Evolutionary conservation across 345 rosid genomes (phyloP).

Genomic region (Salix viminalis): DNA sequence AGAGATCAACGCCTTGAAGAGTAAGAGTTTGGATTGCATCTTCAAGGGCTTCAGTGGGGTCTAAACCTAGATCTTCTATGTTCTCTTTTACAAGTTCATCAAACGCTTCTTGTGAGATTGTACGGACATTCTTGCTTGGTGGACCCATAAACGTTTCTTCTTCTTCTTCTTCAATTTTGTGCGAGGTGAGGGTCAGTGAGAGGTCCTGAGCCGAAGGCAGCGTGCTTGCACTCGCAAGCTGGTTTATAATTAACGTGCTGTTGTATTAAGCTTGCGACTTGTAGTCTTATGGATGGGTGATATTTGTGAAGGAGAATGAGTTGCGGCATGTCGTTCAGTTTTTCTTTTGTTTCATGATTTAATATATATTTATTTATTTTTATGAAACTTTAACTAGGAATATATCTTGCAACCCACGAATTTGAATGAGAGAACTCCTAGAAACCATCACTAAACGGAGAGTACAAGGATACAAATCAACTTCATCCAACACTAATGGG

Average conservation of each 20-base stretch:
- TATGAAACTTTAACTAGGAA: no score
- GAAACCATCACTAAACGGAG: not conserved
- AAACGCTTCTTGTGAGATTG: slow-evolving; percentile 86
- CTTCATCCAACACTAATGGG: no score
- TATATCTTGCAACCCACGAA: no score
- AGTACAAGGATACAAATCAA: not conserved
- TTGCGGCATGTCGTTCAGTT: not conserved
- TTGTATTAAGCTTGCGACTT: not conserved
- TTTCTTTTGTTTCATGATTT: no score
- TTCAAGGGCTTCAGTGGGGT: slow-evolving; percentile 77
- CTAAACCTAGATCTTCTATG: slow-evolving; percentile 85
- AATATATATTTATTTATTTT: no score
- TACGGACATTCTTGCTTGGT: slow-evolving; percentile 37
- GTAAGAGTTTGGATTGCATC: slow-evolving; percentile 81
- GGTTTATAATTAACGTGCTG: not conserved
- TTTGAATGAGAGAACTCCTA: no score
- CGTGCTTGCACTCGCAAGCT: not conserved
- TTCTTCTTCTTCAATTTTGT: not conserved
- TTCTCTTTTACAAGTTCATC: slow-evolving; percentile 83
- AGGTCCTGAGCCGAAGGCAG: no score
- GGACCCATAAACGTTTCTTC: slow-evolving; percentile 39
- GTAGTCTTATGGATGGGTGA: not conserved
- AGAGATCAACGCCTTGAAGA: slow-evolving; percentile 93
- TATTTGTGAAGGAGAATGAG: not conserved
- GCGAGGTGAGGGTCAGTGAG: not conserved